phyloP scores from a whole-genome alignment of 2,329 filamentous ascomycete genomes.

The Nemania sp. region DNA sequence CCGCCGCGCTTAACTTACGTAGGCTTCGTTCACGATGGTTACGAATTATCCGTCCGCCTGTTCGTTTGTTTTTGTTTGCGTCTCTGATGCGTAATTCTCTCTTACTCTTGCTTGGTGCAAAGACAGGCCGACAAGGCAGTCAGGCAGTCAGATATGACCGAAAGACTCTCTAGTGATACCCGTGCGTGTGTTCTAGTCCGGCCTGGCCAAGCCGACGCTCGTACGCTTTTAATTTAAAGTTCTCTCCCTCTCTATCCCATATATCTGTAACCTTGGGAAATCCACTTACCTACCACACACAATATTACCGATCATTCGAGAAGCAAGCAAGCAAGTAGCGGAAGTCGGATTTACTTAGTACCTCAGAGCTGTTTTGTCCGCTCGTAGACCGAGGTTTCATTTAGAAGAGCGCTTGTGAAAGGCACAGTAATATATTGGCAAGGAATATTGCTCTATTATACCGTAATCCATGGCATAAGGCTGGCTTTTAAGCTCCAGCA shows the following conservation, averaged over 20 bases:
- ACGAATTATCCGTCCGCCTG: background rate
- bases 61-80: background rate
- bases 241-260: constrained; percentile 17
- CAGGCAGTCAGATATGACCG: constrained; percentile 10
- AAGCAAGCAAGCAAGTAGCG: too few species aligned
- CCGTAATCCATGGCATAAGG: background rate
- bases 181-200: constrained; percentile 19
- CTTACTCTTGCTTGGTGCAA: background rate
- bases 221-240: constrained; percentile 27
- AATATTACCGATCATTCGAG: constrained; percentile 26
- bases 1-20: background rate
- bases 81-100: too few species aligned
- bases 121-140: constrained; percentile 3
- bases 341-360: background rate
- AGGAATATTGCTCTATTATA: background rate
- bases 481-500: background rate
- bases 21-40: constrained; percentile 10
- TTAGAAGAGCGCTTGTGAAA: background rate
- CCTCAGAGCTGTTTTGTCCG: constrained; percentile 18
- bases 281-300: constrained; percentile 21
- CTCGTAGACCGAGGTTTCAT: background rate
- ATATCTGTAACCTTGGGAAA: constrained; percentile 29
- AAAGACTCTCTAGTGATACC: constrained; percentile 6
- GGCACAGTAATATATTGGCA: background rate
- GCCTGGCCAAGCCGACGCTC: constrained; percentile 27